Conservation (phyloP, 495 filamentous ascomycete species). For the Penicillium lividum region DNA sequence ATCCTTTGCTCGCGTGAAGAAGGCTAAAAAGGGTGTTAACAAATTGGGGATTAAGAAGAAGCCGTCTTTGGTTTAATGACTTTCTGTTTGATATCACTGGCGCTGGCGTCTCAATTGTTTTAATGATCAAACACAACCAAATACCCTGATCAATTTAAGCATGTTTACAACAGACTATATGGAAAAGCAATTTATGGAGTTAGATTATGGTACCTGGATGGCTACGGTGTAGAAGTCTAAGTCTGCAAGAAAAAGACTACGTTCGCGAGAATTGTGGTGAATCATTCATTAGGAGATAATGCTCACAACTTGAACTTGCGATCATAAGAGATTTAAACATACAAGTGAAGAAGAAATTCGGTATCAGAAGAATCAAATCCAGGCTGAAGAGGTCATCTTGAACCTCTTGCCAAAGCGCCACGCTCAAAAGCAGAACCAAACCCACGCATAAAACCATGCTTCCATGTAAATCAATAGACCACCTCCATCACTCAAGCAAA, state of each 20-base stretch:
- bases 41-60: conserved; percentile 92
- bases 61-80: conserved; percentile 47
- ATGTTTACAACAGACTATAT: neutral
- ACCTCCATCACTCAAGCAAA: conserved; percentile 5
- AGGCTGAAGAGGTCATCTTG: conserved; percentile 9
- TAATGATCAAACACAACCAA: neutral
- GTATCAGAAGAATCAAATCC: conserved; percentile 29
- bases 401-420: conserved; percentile 30
- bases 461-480: conserved; percentile 14
- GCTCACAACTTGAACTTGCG: neutral
- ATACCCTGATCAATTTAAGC: neutral
- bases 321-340: conserved; percentile 16
- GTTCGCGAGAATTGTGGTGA: neutral
- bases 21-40: conserved; percentile 77
- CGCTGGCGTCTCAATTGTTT: conserved; percentile 12
- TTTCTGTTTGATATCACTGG: conserved; percentile 9
- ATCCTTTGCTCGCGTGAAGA: conserved; percentile 74
- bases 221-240: no score
- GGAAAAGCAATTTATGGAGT: neutral
- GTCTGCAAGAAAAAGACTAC: no score
- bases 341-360: conserved; percentile 24
- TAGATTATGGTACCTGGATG: neutral
- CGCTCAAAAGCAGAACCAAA: conserved; percentile 33
- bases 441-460: conserved; percentile 24
- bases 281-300: neutral